Conservation (phyloP, 352 stramenopile species). For the Thalassiosira pacifica region DNA sequence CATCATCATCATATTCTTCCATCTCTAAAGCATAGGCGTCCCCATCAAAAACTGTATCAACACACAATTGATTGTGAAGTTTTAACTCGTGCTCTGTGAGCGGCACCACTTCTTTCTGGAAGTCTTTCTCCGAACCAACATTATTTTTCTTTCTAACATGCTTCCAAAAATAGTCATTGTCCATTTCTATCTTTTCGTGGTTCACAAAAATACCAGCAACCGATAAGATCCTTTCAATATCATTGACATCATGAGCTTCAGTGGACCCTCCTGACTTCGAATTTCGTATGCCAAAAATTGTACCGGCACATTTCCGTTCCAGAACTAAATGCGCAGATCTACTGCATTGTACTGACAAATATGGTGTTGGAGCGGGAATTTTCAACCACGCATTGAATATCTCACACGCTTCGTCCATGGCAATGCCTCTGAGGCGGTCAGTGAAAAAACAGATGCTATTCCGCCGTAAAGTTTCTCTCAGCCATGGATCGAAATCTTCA, state of each 20-base stretch:
- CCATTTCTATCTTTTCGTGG: not conserved
- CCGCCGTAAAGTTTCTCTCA: not conserved
- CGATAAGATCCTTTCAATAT: too few relatives aligned
- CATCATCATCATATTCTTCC: not conserved
- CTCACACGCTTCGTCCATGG: not conserved
- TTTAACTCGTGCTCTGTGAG: not conserved
- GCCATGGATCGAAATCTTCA: not conserved
- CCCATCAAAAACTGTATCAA: not conserved
- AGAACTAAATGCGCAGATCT: not conserved
- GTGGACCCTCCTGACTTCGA: too few relatives aligned
- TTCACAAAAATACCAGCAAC: not conserved
- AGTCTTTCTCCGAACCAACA: not conserved
- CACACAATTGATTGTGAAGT: not conserved
- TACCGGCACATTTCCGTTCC: not conserved
- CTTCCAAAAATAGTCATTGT: not conserved
- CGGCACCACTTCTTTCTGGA: too few relatives aligned
- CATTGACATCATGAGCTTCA: too few relatives aligned
- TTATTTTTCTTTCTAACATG: not conserved
- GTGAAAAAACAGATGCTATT: conserved; percentile 8
- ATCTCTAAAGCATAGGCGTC: not conserved
- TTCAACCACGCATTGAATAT: not conserved
- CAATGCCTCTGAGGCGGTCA: not conserved
- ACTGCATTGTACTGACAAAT: not conserved
- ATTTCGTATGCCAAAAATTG: too few relatives aligned
- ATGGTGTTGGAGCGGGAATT: not conserved